Conservation (phyloP, 352 stramenopile species). For the Phytophthora nicotianae region DNA sequence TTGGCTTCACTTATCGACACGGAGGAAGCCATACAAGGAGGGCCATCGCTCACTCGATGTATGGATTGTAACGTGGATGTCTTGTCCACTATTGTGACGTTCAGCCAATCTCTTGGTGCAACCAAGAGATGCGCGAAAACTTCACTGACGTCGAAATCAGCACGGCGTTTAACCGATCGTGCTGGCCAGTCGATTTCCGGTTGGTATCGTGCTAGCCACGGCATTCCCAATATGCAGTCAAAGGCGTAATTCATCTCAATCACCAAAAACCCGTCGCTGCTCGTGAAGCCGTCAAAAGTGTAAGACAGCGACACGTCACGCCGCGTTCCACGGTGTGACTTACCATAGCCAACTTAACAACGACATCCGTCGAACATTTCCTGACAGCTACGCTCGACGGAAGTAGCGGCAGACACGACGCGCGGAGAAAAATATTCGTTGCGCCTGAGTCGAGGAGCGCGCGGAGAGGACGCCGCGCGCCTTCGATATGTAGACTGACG, state of each 20-base stretch:
- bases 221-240: conserved; percentile 33
- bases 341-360: conserved; percentile 1
- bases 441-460: background rate
- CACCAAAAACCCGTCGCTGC: conserved; percentile 18
- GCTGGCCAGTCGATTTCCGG: conserved; percentile 7
- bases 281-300: background rate
- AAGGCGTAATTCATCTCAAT: conserved; percentile 35
- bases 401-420: background rate
- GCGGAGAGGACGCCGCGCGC: background rate
- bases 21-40: conserved; percentile 11
- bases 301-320: background rate
- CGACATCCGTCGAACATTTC: too few relatives aligned
- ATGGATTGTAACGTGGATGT: background rate
- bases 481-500: background rate
- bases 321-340: background rate
- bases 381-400: too few relatives aligned
- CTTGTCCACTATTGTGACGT: conserved; percentile 20
- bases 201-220: conserved; percentile 21
- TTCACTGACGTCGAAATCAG: conserved; percentile 17
- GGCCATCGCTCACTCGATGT: conserved; percentile 19
- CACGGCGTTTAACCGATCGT: conserved; percentile 12
- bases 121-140: conserved; percentile 24
- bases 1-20: background rate
- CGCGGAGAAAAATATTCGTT: background rate
- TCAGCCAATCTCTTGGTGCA: conserved; percentile 3